phyloP scores from a whole-genome alignment of 352 stramenopile genomes.

The Peronospora farinosa region DNA sequence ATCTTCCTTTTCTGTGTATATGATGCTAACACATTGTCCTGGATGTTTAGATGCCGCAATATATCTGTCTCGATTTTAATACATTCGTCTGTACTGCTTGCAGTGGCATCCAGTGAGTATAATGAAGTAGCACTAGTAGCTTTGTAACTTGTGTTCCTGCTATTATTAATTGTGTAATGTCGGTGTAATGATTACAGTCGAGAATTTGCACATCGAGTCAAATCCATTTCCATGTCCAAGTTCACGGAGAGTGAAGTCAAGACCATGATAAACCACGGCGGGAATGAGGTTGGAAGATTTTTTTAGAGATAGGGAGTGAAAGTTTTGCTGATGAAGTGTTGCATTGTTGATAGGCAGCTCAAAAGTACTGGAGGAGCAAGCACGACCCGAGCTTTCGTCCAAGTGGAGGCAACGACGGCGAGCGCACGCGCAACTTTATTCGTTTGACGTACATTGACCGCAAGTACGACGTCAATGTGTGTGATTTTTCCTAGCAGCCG shows the following conservation, averaged over 20 bases:
- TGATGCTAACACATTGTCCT: neutral
- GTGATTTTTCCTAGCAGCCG: neutral
- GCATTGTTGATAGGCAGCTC: conserved; percentile 40
- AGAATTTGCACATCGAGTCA: conserved; percentile 90
- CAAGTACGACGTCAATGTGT: conserved; percentile 41
- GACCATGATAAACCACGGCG: conserved; percentile 82
- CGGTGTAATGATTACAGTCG: conserved; percentile 35
- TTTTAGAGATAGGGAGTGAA: too few relatives aligned
- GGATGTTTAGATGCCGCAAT: conserved; percentile 90
- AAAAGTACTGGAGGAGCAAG: conserved; percentile 82
- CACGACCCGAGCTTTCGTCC: conserved; percentile 78
- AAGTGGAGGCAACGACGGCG: conserved; percentile 60
- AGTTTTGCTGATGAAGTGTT: conserved; percentile 2
- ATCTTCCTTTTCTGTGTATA: neutral
- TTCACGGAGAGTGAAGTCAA: conserved; percentile 89
- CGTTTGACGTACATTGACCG: conserved; percentile 83
- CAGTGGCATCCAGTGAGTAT: conserved; percentile 88
- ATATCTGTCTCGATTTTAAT: conserved; percentile 90
- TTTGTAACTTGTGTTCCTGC: conserved; percentile 1
- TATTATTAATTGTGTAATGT: neutral
- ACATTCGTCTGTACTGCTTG: conserved; percentile 92
- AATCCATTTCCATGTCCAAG: conserved; percentile 92
- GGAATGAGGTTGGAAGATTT: conserved; percentile 67
- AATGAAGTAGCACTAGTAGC: neutral
- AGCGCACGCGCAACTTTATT: conserved; percentile 87